Evolutionary conservation across 805 yeast genomes (phyloP).

Genomic region (Hanseniaspora hatyaiensis): DNA sequence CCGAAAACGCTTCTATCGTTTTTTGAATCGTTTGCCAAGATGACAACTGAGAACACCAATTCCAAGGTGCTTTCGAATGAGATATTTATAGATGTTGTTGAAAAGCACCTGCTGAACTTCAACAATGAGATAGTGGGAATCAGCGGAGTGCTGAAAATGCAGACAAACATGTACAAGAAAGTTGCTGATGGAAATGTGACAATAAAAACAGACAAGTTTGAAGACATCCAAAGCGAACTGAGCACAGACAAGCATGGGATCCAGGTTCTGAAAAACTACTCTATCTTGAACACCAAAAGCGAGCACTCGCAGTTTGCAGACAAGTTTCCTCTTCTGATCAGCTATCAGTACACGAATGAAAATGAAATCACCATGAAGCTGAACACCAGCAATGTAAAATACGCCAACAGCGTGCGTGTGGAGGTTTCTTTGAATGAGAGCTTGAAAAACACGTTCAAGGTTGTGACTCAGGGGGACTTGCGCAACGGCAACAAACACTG

Average conservation of each 20-base stretch:
- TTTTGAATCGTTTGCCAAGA: slow-evolving; percentile 5
- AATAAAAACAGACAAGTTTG: slow-evolving; percentile 10
- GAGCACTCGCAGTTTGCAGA: neutral
- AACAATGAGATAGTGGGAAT: neutral
- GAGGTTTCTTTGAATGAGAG: neutral
- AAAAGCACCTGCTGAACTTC: neutral
- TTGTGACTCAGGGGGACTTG: slow-evolving; percentile 10
- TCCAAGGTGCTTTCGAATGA: slow-evolving; percentile 7
- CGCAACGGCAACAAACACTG: neutral
- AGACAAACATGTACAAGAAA: slow-evolving; percentile 4
- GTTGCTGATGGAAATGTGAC: neutral
- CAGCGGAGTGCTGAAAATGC: neutral
- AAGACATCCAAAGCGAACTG: neutral
- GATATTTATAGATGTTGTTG: slow-evolving; percentile 13
- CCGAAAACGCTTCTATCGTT: slow-evolving; percentile 10
- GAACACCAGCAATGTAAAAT: slow-evolving; percentile 4
- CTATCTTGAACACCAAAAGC: neutral
- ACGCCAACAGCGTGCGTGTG: neutral
- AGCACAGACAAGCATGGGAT: slow-evolving; percentile 11
- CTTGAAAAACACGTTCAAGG: neutral
- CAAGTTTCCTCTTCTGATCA: slow-evolving; percentile 4
- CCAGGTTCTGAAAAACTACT: slow-evolving; percentile 6
- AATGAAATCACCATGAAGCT: slow-evolving; percentile 9
- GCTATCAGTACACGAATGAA: slow-evolving; percentile 6
- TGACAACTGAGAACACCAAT: slow-evolving; percentile 6